Evolutionary conservation across 2,329 filamentous ascomycete genomes (phyloP), one percentile per base, ranked within the genome.

Genomic region (Fusarium brevicatenulatum): DNA sequence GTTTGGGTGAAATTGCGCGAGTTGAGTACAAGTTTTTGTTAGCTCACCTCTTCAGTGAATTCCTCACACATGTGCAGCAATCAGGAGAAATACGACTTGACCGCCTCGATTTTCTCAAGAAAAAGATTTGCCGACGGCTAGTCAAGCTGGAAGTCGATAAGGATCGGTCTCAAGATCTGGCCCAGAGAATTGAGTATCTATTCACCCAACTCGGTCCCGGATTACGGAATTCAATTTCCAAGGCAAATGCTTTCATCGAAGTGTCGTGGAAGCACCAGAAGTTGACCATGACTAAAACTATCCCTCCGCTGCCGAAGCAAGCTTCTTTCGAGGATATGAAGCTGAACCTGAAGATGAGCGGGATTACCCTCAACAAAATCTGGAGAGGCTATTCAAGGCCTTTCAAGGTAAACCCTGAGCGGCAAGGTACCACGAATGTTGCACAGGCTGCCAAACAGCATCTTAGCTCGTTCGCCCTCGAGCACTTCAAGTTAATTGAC

Each of bases 1-100:
- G 71, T 73, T 50, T 76, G 4, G 69, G 71, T 3, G 73, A 76
- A 23, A 43, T 59, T 63, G 76, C 69, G 9, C 75, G 75, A 18
- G 56, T 85, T 1, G 82, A 85, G 44, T 92, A 91, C 83, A 92
- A 92, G 73, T 83, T 87, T 28, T 73, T 91, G 19, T 82, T 91
- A 28, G 84, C 82, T 54, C 66, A 83, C 15, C 56, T 90, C 1
- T 74, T 91, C 5, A 78, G 85, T 0, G 73, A 81, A 0, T 80
- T 92, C 4, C 78, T 91, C 4, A 73, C 81, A 1, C 83, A 87
- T 25, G 75, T 68, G 12, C 66, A 73, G 36, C 49, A 56, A 16
- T 37, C 46, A 30, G 50, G 40, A 32, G 50, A 36, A 6, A 50
- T 67, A 4, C 53, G 55, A 4, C 57, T 77, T 5, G 78, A 80